Evolutionary conservation across 1,284 basidiomycete genomes (phyloP).

Genomic region (Ceratobasidium sp.): DNA sequence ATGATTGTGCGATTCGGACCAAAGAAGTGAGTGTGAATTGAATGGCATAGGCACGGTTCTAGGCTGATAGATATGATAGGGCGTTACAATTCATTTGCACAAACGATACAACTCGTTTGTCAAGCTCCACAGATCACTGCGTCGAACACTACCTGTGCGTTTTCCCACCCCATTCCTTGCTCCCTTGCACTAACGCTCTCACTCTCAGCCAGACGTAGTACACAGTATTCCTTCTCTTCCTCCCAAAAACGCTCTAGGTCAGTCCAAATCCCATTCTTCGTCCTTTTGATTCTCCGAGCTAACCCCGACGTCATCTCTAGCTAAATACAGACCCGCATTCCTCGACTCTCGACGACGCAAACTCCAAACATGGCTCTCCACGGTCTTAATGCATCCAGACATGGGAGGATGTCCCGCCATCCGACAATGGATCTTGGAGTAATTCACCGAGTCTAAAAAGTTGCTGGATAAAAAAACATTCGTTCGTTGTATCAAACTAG

Average conservation of each 20-base stretch:
- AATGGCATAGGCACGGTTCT: background rate
- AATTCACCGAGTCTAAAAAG: conserved; percentile 20
- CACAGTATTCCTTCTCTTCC: conserved; percentile 67
- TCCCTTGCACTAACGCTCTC: background rate
- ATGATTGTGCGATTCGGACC: conserved; percentile 40
- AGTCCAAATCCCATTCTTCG: conserved; percentile 43
- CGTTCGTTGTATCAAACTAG: too few relatives aligned
- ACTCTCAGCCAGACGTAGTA: conserved; percentile 54
- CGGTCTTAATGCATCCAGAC: conserved; percentile 73
- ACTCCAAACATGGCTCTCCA: conserved; percentile 71
- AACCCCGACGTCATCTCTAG: conserved; percentile 26
- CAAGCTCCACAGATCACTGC: conserved; percentile 60
- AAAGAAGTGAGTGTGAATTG: conserved; percentile 26
- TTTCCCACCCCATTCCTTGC: background rate
- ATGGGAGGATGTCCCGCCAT: conserved; percentile 69
- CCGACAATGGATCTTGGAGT: conserved; percentile 69
- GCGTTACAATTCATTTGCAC: conserved; percentile 68
- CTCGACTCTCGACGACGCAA: conserved; percentile 70
- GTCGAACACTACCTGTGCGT: conserved; percentile 62
- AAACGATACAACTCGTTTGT: conserved; percentile 77
- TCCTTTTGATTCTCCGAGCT: background rate
- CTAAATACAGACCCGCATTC: conserved; percentile 67
- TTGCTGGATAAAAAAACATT: too few relatives aligned
- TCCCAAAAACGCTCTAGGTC: conserved; percentile 71
- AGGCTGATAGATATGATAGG: conserved; percentile 49